These are phyloP conservation scores for Phytophthora fragariaefolia DNA, from an alignment of 352 stramenopile genomes.

Conservation along the genomic window DNA sequence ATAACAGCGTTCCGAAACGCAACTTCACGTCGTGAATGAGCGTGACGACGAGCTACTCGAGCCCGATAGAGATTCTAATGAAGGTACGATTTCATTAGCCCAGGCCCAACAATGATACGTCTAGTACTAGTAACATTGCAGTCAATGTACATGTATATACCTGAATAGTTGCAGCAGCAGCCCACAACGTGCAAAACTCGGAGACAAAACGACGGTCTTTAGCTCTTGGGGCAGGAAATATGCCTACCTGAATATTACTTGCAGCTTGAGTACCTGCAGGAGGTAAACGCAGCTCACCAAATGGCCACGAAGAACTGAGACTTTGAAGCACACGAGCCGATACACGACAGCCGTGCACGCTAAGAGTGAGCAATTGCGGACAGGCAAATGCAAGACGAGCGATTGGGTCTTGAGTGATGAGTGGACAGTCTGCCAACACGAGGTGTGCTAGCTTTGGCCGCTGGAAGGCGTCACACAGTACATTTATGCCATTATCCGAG, in stretches of 20 bases:
- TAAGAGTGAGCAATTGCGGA: slow-evolving; percentile 74
- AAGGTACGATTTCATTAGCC: not conserved
- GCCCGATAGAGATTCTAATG: slow-evolving; percentile 66
- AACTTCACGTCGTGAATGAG: slow-evolving; percentile 43
- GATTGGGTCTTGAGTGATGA: slow-evolving; percentile 72
- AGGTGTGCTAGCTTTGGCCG: slow-evolving; percentile 59
- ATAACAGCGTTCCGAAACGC: slow-evolving; percentile 50
- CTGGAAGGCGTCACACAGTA: slow-evolving; percentile 66
- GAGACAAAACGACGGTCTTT: slow-evolving; percentile 73
- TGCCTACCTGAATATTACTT: slow-evolving; percentile 48
- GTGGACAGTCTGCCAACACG: slow-evolving; percentile 59
- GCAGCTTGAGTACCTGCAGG: slow-evolving; percentile 19
- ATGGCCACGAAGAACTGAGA: slow-evolving; percentile 71
- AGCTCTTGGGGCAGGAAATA: slow-evolving; percentile 73
- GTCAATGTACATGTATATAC: slow-evolving; percentile 17
- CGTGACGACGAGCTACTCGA: slow-evolving; percentile 44
- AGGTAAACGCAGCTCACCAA: slow-evolving; percentile 55
- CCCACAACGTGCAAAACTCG: slow-evolving; percentile 59
- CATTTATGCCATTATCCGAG: slow-evolving; percentile 59
- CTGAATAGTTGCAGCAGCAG: slow-evolving; percentile 68
- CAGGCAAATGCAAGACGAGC: slow-evolving; percentile 65
- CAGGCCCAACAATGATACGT: not conserved
- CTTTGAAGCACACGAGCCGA: slow-evolving; percentile 66
- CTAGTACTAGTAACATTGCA: not conserved
- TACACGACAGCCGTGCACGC: slow-evolving; percentile 66